These are phyloP conservation scores for Aureobasidium melanogenum DNA, from an alignment of 2,329 filamentous ascomycete genomes.

Conservation along the genomic window DNA sequence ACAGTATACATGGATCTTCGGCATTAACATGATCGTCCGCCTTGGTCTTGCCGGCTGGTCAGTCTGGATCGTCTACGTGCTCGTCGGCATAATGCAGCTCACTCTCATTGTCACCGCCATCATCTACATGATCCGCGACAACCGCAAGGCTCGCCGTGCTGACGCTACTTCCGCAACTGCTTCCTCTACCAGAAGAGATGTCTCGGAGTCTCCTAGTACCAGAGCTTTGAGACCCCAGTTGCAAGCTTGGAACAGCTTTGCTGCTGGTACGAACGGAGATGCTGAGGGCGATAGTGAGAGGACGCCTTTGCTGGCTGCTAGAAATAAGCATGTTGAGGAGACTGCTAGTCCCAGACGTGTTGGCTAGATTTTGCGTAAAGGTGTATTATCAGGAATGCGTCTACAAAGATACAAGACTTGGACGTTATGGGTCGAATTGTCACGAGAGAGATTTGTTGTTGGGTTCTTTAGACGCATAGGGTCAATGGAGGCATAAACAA, in stretches of 20 bases:
- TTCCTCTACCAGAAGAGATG: not conserved
- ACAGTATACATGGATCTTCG: slow-evolving; percentile 51
- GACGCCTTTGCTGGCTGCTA: not conserved
- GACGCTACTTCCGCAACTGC: not conserved
- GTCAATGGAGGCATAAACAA: not conserved
- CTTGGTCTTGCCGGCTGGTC: slow-evolving; percentile 79
- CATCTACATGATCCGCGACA: slow-evolving; percentile 55
- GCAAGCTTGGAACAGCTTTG: not conserved
- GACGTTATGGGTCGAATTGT: not conserved
- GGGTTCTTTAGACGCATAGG: not conserved
- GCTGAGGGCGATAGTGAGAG: not conserved
- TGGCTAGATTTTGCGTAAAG: not conserved
- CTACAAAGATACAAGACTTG: not conserved
- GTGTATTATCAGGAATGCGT: not conserved
- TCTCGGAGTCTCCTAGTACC: not conserved
- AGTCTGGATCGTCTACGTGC: slow-evolving; percentile 79
- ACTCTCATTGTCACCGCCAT: slow-evolving; percentile 68
- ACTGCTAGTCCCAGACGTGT: not conserved
- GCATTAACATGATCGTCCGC: slow-evolving; percentile 59
- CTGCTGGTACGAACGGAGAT: not conserved
- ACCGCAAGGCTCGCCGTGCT: slow-evolving; percentile 22
- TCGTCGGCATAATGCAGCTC: slow-evolving; percentile 77
- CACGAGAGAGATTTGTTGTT: not conserved
- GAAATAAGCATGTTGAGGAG: slow-evolving; percentile 1
- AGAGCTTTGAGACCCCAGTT: not conserved